phyloP scores from a whole-genome alignment of 192 early-diverging fungal genomes.

The Linnemannia schmuckeri region DNA sequence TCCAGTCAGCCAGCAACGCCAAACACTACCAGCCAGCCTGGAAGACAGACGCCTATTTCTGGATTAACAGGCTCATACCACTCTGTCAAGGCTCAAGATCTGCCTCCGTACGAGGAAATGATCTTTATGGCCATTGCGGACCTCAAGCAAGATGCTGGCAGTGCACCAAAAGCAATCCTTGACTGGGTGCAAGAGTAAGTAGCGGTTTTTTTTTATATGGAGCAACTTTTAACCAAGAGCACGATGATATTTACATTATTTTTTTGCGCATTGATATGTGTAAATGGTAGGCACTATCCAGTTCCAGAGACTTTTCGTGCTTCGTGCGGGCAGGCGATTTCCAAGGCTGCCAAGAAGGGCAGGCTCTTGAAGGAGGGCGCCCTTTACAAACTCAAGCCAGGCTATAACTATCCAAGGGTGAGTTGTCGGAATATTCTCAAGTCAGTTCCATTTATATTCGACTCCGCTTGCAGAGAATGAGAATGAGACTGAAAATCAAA shows the following conservation, averaged over 20 bases:
- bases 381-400: constrained; percentile 62
- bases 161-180: constrained; percentile 58
- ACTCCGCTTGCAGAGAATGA: background rate
- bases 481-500: background rate
- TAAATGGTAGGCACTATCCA: constrained; percentile 51
- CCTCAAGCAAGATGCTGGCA: constrained; percentile 56
- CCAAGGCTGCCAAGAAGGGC: constrained; percentile 65
- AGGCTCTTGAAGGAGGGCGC: constrained; percentile 59
- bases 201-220: background rate
- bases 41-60: constrained; percentile 20
- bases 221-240: background rate
- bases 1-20: constrained; percentile 33
- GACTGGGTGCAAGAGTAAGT: constrained; percentile 64
- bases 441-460: background rate
- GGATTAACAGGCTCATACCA: constrained; percentile 19
- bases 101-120: constrained; percentile 68
- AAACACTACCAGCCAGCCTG: constrained; percentile 1
- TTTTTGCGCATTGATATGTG: background rate
- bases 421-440: background rate
- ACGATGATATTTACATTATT: background rate
- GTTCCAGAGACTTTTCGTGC: constrained; percentile 60
- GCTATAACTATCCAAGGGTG: constrained; percentile 59
- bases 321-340: constrained; percentile 62
- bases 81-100: constrained; percentile 41
- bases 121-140: constrained; percentile 61